Evolutionary conservation across 2,329 filamentous ascomycete genomes (phyloP), one percentile per base, ranked within the genome.

Genomic region (Cryphonectria japonica): DNA sequence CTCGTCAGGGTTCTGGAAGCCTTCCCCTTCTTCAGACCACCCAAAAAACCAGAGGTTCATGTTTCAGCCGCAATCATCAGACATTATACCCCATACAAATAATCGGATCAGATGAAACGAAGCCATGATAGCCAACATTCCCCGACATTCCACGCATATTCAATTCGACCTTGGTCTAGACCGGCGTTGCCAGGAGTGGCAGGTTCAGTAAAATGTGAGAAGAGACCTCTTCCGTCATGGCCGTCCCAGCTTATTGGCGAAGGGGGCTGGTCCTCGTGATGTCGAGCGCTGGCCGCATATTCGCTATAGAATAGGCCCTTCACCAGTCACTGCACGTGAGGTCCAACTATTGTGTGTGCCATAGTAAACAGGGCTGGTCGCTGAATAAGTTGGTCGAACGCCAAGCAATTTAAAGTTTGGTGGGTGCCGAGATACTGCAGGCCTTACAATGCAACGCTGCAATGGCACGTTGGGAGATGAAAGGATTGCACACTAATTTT

Each of bases 61-160:
- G 65, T 70, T 72, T 67, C 65, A 72, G 68, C 71, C 68, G 71
- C 65, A 70, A 62, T 62, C 59, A 65, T 67, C 68, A 72, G 68
- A 72, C 71, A 68, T 39, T 66, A 66, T 57, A 16, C 46, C 54
- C 50, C 68, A 59, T 54, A 54, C 66, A 32, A 59, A 64, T 57
- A 57, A 63, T 66, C 62, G 61, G 67, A 62, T 26, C 62, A 63
- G 32, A 65, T 72, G 70, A 72, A 72, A 72, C 70, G 57, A 61
- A 22, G 26, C 41, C 64, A 67, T 70, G 68, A 62, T 67, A 11
- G 61, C 50, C 26, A 65, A 34, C 63, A 14, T 61, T 3, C 37
- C n/a, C 1, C 43, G 50, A 43, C 52, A 37, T 22, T 32, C 69
- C 69, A 59, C 67, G 66, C 46, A 59, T 8, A n/a, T 54, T 52